Base-by-base conservation (phyloP, 2,329 filamentous ascomycete species). In the Simplicillium sp. region DNA sequence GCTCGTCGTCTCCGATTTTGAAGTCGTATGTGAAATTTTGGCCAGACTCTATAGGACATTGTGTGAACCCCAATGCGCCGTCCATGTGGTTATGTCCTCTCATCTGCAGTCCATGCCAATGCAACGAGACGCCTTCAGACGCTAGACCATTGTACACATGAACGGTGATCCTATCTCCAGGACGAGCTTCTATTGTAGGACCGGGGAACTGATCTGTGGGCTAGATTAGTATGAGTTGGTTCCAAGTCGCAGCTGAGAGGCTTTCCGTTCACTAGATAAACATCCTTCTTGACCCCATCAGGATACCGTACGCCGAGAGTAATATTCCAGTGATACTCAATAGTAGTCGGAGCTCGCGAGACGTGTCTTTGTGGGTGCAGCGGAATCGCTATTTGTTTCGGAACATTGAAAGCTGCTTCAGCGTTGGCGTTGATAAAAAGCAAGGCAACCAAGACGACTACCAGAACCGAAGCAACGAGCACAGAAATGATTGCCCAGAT, bases 141-240 rank as follows among this genome's bases (percentile, higher is more conserved):
- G 67, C 0, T 2, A 85, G 70, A 14, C 73, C 67, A 56, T 87
- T 87, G 58, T 75, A 69, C 42, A 85, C 73, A 18, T 75, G 76
- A 38, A 85, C 71, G 36, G 80, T 59, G 28, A 73, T 58, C 7
- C 46, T 56, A 45, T 75, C 71, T 28, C 71, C 71, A 67, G 70
- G 74, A 42, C 73, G 57, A 13, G 66, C 72, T 12, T 62, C 57
- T 28, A 82, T 71, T 4, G 62, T 64, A 2, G 77, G 77, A 7
- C 47, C 48, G 15, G 49, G 49, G 28, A 50, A 51, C 16, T 44
- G 34, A 6, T 46, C 48, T 50, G 6, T 11, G 11, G 3, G 3
- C 11, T 8, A 39, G 18, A 28, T 20, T 15, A 33, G 25, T 37
- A 3, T 18, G 1, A 7, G 17, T n/a, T 16, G 29, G 13, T 15